These are phyloP conservation scores for Melaleuca alternifolia DNA, from an alignment of 345 rosid species.

Conservation along the genomic window DNA sequence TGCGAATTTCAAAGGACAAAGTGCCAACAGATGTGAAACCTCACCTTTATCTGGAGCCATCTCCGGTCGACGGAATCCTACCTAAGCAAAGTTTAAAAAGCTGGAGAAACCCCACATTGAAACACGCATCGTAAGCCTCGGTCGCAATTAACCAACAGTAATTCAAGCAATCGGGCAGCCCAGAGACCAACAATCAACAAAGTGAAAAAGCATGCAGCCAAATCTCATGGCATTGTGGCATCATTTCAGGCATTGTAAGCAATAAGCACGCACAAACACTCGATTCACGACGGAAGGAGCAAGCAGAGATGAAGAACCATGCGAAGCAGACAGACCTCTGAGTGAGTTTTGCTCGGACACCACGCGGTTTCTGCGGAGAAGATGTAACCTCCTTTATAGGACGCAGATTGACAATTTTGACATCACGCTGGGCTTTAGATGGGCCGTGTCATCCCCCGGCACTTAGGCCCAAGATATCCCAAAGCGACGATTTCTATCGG, in stretches of 20 bases:
- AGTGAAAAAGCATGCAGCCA: neutral
- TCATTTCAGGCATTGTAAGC: neutral
- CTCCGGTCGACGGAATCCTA: neutral
- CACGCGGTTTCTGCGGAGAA: neutral
- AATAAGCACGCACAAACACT: neutral
- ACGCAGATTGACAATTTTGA: neutral
- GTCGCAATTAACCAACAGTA: neutral
- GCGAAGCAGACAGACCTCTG: neutral
- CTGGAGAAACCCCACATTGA: neutral
- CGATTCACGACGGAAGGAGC: neutral
- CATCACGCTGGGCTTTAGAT: rapidly evolving
- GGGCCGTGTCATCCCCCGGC: neutral
- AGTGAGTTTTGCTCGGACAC: neutral
- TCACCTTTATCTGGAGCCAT: neutral
- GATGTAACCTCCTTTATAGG: neutral
- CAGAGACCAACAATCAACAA: neutral
- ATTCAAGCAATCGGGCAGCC: neutral
- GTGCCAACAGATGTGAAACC: neutral
- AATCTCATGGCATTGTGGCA: neutral
- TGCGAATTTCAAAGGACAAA: no score
- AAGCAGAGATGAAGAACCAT: neutral
- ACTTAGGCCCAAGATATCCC: neutral
- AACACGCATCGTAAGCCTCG: neutral
- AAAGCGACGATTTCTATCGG: neutral
- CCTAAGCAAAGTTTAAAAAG: neutral